Evolutionary conservation across 2,329 filamentous ascomycete genomes (phyloP), one percentile per base, ranked within the genome.

Genomic region (Diaporthe velutina): DNA sequence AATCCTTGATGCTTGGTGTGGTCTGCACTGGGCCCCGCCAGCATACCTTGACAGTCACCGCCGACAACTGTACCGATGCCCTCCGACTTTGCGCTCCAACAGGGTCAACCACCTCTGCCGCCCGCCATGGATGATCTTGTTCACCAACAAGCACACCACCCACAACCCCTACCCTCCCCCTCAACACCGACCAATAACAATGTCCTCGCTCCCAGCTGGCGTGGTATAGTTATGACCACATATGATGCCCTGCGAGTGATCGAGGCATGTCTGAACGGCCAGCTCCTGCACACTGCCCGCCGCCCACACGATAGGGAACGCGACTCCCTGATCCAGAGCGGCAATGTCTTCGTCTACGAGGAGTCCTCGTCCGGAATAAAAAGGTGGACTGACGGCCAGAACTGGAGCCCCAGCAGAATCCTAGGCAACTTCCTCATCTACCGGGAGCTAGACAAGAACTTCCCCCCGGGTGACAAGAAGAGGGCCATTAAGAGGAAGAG

Each of bases 341-440:
- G 96, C 48, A 93, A 93, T 78, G 90, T 98, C 61, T 97, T 98
- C 84, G 94, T 98, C 78, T 98, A 98, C 83, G 95, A 98, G 80
- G 95, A 98, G 82, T 93, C 95, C 76, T 93, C 94, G 0, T 97
- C 95, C 0, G 95, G 95, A 7, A 98, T 98, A 85, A 97, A 97
- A 85, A 90, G 96, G 73, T 98, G 96, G 96, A 98, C 95, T 0
- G 96, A 98, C 79, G 95, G 96, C 19, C 91, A 96, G 15, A 93
- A 93, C 9, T 98, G 96, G 96, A 97, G 94, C 78, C 96, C 96
- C 0, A 97, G 93, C 83, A 92, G 94, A 22, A 96, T 97, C 64
- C 87, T 96, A 64, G 93, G 93, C 74, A 97, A 97, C 81, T 97
- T 95, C 79, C 88, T 98, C 57, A 90, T 97, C 78, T 98, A 98